Percentiles rank a stretch among this genome's conserved stretches.
These are phyloP conservation scores for Acanthamoeba castellanii DNA, from an alignment of 208 protist species.

Conservation along the genomic window DNA sequence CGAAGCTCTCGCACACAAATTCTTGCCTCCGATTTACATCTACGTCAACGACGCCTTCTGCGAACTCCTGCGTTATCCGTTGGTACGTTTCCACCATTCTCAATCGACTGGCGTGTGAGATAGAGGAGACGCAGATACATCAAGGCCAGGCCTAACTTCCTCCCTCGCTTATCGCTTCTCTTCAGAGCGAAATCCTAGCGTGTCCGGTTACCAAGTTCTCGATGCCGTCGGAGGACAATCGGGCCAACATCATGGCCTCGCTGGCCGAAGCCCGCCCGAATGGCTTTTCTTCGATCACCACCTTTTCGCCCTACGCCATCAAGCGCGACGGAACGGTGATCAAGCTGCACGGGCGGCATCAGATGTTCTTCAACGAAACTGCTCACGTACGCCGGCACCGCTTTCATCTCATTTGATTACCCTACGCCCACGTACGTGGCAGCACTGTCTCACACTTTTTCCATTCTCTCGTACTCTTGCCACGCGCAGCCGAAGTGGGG, in stretches of 20 bases:
- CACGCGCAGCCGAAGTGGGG: constrained; percentile 29
- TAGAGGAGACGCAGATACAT: background rate
- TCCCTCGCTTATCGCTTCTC: background rate
- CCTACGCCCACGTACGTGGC: too few relatives aligned
- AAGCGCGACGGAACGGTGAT: constrained; percentile 14
- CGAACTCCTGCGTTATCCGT: background rate
- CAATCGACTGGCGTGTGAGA: background rate
- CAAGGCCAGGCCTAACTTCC: background rate
- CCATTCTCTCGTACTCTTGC: background rate
- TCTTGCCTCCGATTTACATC: constrained; percentile 14
- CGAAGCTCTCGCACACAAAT: background rate
- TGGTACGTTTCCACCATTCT: background rate
- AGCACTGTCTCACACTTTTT: background rate
- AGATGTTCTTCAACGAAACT: constrained; percentile 50
- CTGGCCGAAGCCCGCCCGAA: constrained; percentile 7
- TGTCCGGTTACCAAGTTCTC: constrained; percentile 52
- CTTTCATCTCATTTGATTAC: background rate
- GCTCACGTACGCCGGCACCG: background rate
- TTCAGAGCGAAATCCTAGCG: constrained; percentile 13
- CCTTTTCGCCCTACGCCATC: constrained; percentile 28
- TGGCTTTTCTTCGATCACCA: background rate
- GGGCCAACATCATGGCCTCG: background rate
- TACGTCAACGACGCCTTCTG: constrained; percentile 34
- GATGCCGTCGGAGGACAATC: constrained; percentile 1
- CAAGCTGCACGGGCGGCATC: constrained; percentile 1